phyloP scores from a whole-genome alignment of 2,329 filamentous ascomycete genomes.

The Passalora sequoiae region DNA sequence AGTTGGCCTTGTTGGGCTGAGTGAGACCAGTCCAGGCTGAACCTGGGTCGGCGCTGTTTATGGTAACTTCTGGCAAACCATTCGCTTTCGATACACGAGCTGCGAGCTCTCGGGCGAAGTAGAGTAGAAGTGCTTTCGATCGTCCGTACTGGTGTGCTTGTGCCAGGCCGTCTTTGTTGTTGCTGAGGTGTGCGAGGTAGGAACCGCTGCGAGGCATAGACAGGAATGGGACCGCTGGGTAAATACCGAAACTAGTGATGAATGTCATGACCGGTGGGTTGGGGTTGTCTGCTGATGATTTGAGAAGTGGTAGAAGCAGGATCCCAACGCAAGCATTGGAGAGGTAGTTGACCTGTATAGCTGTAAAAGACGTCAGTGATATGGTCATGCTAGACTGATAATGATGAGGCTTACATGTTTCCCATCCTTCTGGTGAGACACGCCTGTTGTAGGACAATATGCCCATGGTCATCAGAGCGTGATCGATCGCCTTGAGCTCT shows the following conservation, averaged over 20 bases:
- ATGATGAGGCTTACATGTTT: conserved; percentile 5
- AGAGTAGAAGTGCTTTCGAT: conserved; percentile 10
- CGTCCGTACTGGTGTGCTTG: conserved; percentile 13
- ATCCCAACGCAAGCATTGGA: conserved; percentile 9
- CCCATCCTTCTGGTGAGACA: conserved; percentile 15
- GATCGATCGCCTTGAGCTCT: conserved; percentile 8
- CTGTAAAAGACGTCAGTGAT: not conserved
- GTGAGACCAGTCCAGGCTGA: conserved; percentile 12
- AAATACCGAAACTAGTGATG: conserved; percentile 11
- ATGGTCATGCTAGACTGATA: not conserved
- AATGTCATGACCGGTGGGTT: conserved; percentile 11
- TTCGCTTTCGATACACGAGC: conserved; percentile 1
- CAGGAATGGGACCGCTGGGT: conserved; percentile 11
- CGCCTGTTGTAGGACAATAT: conserved; percentile 11
- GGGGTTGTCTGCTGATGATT: conserved; percentile 7
- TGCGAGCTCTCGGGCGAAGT: conserved; percentile 13
- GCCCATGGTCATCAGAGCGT: conserved; percentile 10
- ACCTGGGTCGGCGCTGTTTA: conserved; percentile 13
- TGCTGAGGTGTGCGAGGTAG: conserved; percentile 11
- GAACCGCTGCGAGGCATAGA: conserved; percentile 6
- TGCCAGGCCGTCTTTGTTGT: conserved; percentile 10
- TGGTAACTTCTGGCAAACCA: conserved; percentile 2
- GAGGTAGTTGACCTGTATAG: conserved; percentile 14
- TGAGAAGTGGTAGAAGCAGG: conserved; percentile 6
- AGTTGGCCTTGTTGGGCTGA: conserved; percentile 4